phyloP scores from a whole-genome alignment of 1,139 yeast species.

The Diutina siamensis region DNA sequence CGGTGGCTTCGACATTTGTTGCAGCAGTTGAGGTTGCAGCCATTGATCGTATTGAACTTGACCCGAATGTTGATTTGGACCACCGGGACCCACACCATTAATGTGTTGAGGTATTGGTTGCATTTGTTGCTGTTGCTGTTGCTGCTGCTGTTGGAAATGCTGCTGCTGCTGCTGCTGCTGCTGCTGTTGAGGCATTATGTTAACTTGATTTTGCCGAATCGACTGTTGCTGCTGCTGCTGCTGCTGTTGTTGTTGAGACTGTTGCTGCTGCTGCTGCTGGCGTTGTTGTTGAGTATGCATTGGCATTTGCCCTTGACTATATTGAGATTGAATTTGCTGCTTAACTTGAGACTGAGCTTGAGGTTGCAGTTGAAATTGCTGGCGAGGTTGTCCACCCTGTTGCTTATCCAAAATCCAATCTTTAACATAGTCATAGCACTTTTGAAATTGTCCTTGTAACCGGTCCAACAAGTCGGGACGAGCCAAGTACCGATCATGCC shows the following conservation, averaged over 20 bases:
- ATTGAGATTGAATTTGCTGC: neutral
- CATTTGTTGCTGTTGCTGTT: conserved; percentile 7
- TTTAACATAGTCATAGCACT: conserved; percentile 64
- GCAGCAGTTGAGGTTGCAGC: conserved; percentile 8
- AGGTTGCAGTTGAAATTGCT: neutral
- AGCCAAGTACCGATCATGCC: conserved; percentile 52
- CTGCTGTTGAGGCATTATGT: conserved; percentile 8
- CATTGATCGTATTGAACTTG: neutral
- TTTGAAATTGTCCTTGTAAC: conserved; percentile 58
- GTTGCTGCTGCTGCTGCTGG: conserved; percentile 13
- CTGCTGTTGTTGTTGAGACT: conserved; percentile 22
- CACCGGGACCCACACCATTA: conserved; percentile 7
- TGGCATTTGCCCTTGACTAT: too few relatives aligned
- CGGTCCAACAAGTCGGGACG: conserved; percentile 60
- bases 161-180: conserved; percentile 10
- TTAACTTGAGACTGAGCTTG: neutral
- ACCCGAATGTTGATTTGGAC: conserved; percentile 9
- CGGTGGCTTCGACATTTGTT: conserved; percentile 8
- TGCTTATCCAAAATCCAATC: neutral
- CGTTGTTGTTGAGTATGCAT: neutral
- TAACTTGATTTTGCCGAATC: conserved; percentile 1
- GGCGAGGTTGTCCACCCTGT: neutral
- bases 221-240: conserved; percentile 11
- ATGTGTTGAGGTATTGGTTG: conserved; percentile 5
- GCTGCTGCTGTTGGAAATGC: conserved; percentile 8